phyloP scores from a whole-genome alignment of 768 basidiomycete genomes.

The Lentinula detonsa region DNA sequence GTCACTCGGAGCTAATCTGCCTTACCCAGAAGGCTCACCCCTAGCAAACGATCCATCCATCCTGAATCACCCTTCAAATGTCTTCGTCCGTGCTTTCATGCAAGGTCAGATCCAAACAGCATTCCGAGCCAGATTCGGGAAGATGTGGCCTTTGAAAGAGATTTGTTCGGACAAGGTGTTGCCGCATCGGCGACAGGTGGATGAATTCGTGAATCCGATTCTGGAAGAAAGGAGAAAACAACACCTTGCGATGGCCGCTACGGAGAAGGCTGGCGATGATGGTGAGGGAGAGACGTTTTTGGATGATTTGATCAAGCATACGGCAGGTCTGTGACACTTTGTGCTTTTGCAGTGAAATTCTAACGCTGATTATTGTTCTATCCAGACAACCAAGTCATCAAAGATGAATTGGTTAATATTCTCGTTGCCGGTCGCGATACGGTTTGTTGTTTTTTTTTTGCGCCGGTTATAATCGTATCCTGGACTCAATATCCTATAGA shows the following conservation, averaged over 20 bases:
- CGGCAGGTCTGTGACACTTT: slow-evolving; percentile 33
- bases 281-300: slow-evolving; percentile 40
- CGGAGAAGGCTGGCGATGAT: slow-evolving; percentile 12
- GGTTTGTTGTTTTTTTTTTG: slow-evolving; percentile 9
- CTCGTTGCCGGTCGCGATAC: slow-evolving; percentile 42
- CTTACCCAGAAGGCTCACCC: slow-evolving; percentile 34
- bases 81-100: slow-evolving; percentile 44
- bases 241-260: slow-evolving; percentile 7
- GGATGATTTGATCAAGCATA: slow-evolving; percentile 47
- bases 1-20: slow-evolving; percentile 39
- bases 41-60: slow-evolving; percentile 12
- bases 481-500: slow-evolving; percentile 19
- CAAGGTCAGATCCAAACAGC: slow-evolving; percentile 37
- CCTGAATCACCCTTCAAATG: slow-evolving; percentile 25
- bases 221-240: slow-evolving; percentile 33
- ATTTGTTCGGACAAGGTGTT: slow-evolving; percentile 43
- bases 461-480: background rate
- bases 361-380: background rate
- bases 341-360: background rate
- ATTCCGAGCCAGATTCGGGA: slow-evolving; percentile 33
- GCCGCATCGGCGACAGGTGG: slow-evolving; percentile 39
- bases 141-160: slow-evolving; percentile 46
- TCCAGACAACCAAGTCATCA: slow-evolving; percentile 32
- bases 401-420: slow-evolving; percentile 40
- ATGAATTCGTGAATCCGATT: slow-evolving; percentile 49